Evolutionary conservation across 306 rosid genomes (phyloP).

Genomic region (Dryas drummondii): DNA sequence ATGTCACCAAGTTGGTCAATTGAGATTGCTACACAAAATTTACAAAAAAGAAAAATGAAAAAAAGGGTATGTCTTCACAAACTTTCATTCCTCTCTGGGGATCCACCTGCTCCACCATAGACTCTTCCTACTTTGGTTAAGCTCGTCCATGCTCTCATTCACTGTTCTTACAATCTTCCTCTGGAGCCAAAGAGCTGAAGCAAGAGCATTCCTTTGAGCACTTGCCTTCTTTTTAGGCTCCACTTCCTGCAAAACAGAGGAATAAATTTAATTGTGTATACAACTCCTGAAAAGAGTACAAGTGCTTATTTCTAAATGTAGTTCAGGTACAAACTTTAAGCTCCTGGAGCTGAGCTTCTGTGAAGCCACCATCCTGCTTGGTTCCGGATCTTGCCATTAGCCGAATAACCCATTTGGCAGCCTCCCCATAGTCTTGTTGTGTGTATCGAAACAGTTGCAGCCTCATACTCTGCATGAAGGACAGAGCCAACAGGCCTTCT

Average conservation of each 20-base stretch:
- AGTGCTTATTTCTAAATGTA: constrained; percentile 1
- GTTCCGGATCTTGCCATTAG: constrained; percentile 98
- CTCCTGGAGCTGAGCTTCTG: constrained; percentile 93
- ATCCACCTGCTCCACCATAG: constrained; percentile 99
- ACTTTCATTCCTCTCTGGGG: constrained; percentile 80
- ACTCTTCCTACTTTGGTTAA: constrained; percentile 63
- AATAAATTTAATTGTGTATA: background rate
- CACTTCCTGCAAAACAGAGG: constrained; percentile 46
- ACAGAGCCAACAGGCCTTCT: constrained; percentile 77
- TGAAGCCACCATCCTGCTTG: constrained; percentile 80
- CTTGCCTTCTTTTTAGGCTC: constrained; percentile 67
- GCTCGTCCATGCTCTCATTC: constrained; percentile 88
- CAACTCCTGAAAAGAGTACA: constrained; percentile 7
- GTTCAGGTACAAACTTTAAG: constrained; percentile 48
- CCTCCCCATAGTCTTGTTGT: constrained; percentile 83
- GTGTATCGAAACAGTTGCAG: constrained; percentile 76
- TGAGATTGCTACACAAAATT: constrained; percentile 50
- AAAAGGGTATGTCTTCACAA: background rate
- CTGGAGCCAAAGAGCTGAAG: constrained; percentile 74
- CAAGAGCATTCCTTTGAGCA: constrained; percentile 69
- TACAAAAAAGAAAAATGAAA: constrained; percentile 36
- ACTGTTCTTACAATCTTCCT: constrained; percentile 70
- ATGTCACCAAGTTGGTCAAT: constrained; percentile 33
- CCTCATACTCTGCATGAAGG: constrained; percentile 79
- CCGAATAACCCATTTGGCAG: constrained; percentile 70